These are phyloP conservation scores for Alternaria rosae DNA, from an alignment of 2,329 filamentous ascomycete species.

Conservation along the genomic window DNA sequence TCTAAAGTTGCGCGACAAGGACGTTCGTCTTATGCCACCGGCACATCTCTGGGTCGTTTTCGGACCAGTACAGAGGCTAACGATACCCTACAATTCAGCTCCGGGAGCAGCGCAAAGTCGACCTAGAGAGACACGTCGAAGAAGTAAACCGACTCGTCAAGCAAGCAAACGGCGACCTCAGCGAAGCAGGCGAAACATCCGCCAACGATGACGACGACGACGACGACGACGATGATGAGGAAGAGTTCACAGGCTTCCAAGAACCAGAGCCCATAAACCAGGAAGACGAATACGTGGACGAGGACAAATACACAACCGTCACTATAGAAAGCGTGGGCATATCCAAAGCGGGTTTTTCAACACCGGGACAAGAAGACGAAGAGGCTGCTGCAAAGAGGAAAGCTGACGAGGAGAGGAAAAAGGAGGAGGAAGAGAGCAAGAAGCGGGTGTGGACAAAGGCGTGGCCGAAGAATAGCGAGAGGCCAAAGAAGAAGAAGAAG, in stretches of 20 bases:
- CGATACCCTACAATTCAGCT: slow-evolving; percentile 62
- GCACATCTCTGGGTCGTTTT: background rate
- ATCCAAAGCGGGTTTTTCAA: slow-evolving; percentile 74
- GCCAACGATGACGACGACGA: slow-evolving; percentile 47
- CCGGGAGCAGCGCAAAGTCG: slow-evolving; percentile 79
- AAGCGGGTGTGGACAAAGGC: slow-evolving; percentile 62
- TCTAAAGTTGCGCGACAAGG: background rate
- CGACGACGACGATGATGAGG: slow-evolving; percentile 66
- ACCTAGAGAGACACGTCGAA: slow-evolving; percentile 82
- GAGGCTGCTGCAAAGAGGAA: slow-evolving; percentile 33
- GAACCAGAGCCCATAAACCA: slow-evolving; percentile 71
- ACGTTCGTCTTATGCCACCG: background rate
- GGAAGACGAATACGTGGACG: slow-evolving; percentile 94
- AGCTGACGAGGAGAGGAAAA: slow-evolving; percentile 22
- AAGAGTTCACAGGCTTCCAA: slow-evolving; percentile 46
- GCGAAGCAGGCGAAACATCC: slow-evolving; percentile 48
- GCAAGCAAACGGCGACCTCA: slow-evolving; percentile 59
- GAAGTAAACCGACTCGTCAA: slow-evolving; percentile 75
- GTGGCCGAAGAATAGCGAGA: slow-evolving; percentile 53
- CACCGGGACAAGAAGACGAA: slow-evolving; percentile 52
- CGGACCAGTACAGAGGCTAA: background rate
- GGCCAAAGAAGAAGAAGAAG: slow-evolving; percentile 80
- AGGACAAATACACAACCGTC: slow-evolving; percentile 94
- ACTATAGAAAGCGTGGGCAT: slow-evolving; percentile 89
- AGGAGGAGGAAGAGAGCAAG: slow-evolving; percentile 56